Evolutionary conservation across 2,329 filamentous ascomycete genomes (phyloP).

Genomic region (Cyanodermella asteris): DNA sequence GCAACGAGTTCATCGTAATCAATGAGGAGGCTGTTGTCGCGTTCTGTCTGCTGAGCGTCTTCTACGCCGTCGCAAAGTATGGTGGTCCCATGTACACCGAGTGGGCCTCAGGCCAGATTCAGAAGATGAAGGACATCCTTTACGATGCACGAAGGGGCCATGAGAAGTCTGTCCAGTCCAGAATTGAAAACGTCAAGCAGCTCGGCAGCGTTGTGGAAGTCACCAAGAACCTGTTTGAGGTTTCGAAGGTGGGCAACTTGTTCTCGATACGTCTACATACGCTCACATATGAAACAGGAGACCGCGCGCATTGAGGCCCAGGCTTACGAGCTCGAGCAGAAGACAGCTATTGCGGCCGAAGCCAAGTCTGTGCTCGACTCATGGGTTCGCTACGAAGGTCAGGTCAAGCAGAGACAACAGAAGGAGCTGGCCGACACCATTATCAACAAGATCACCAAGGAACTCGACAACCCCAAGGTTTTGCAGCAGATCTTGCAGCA

Average conservation of each 20-base stretch:
- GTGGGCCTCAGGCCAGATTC: conserved; percentile 74
- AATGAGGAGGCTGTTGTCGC: conserved; percentile 97
- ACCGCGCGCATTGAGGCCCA: conserved; percentile 88
- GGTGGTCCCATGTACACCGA: conserved; percentile 78
- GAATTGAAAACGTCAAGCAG: conserved; percentile 87
- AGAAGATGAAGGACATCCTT: conserved; percentile 87
- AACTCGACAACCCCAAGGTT: conserved; percentile 92
- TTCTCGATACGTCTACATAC: not conserved
- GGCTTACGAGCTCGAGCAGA: conserved; percentile 94
- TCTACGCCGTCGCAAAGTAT: conserved; percentile 80
- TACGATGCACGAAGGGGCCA: conserved; percentile 88
- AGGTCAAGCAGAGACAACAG: conserved; percentile 98
- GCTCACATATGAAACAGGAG: conserved; percentile 40
- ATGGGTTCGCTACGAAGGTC: conserved; percentile 95
- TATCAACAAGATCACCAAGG: conserved; percentile 96
- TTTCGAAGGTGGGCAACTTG: conserved; percentile 67
- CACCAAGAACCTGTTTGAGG: conserved; percentile 90
- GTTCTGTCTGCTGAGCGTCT: conserved; percentile 80
- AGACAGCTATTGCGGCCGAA: conserved; percentile 75
- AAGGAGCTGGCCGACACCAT: conserved; percentile 78
- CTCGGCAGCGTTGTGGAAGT: conserved; percentile 85
- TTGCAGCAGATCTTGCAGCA: conserved; percentile 96
- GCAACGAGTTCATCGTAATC: conserved; percentile 98
- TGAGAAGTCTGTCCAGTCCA: conserved; percentile 80
- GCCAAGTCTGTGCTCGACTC: conserved; percentile 91